Percentiles rank a stretch among this genome's conserved stretches.
Evolutionary conservation across 192 early-diverging fungal species (phyloP).

Genomic region (Umbelopsis sp.): DNA sequence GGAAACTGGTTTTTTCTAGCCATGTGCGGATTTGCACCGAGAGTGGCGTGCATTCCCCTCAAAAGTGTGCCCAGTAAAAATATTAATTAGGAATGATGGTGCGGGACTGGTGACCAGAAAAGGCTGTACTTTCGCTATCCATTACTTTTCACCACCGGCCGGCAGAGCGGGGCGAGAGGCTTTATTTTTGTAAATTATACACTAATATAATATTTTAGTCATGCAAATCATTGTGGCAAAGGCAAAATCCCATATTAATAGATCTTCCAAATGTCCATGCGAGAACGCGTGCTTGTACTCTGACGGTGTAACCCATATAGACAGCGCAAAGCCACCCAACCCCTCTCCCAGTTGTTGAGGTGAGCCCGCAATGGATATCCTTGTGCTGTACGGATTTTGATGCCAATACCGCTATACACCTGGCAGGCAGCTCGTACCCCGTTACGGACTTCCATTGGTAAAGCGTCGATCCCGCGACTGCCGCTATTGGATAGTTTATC

Average conservation of each 20-base stretch:
- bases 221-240: neutral
- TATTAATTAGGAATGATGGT: no score
- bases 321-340: constrained; percentile 16
- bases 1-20: no score
- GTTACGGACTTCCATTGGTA: constrained; percentile 37
- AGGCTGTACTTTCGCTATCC: no score
- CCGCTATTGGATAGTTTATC: constrained; percentile 25
- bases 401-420: constrained; percentile 51
- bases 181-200: no score
- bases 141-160: no score
- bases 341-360: constrained; percentile 18
- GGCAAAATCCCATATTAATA: constrained; percentile 1
- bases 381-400: constrained; percentile 23
- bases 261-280: constrained; percentile 18
- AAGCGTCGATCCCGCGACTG: constrained; percentile 31
- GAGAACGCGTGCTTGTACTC: neutral
- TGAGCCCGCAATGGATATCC: constrained; percentile 46
- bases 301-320: constrained; percentile 24
- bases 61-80: no score
- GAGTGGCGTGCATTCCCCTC: no score
- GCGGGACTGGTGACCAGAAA: no score
- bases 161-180: no score
- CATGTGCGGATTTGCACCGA: no score
- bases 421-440: constrained; percentile 48
- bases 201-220: no score